Percentiles rank a stretch among this genome's conserved stretches.
phyloP scores from a whole-genome alignment of 805 yeast species.

The Nadsonia fulvescens region DNA sequence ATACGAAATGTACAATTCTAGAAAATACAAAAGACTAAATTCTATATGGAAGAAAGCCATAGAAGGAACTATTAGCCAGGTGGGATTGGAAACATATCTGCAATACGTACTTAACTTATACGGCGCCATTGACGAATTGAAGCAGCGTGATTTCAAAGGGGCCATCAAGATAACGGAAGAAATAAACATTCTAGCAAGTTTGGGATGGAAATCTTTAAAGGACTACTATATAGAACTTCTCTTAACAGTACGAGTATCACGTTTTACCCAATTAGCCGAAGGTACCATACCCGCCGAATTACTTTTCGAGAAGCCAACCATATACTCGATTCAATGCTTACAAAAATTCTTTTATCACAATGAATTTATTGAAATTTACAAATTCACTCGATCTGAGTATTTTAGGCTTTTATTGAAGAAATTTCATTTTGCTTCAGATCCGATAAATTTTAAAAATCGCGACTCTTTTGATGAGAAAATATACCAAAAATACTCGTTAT shows the following conservation, averaged over 20 bases:
- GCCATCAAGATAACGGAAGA: conserved; percentile 54
- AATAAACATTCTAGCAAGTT: conserved; percentile 34
- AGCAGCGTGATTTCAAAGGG: conserved; percentile 11
- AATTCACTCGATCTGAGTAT: conserved; percentile 10
- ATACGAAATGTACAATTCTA: conserved; percentile 13
- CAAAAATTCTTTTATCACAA: conserved; percentile 9
- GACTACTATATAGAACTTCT: conserved; percentile 28
- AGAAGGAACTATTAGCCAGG: conserved; percentile 11
- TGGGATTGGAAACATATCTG: conserved; percentile 12
- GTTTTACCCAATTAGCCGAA: too few species aligned
- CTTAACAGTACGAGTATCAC: conserved; percentile 25
- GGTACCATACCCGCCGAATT: too few species aligned
- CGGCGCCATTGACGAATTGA: conserved; percentile 12
- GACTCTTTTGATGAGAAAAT: conserved; percentile 35
- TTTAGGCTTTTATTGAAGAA: conserved; percentile 10
- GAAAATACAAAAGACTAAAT: conserved; percentile 27
- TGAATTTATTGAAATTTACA: conserved; percentile 15
- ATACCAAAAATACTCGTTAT: conserved; percentile 33
- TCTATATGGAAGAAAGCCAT: conserved; percentile 23
- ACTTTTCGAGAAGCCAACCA: conserved; percentile 21
- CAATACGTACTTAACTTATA: conserved; percentile 12
- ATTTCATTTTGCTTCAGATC: conserved; percentile 6
- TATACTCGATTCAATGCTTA: conserved; percentile 24
- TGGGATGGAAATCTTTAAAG: conserved; percentile 37
- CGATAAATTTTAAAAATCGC: conserved; percentile 5